Evolutionary conservation across 1,139 yeast genomes (phyloP).

Genomic region (Nakaseomyces sp.): DNA sequence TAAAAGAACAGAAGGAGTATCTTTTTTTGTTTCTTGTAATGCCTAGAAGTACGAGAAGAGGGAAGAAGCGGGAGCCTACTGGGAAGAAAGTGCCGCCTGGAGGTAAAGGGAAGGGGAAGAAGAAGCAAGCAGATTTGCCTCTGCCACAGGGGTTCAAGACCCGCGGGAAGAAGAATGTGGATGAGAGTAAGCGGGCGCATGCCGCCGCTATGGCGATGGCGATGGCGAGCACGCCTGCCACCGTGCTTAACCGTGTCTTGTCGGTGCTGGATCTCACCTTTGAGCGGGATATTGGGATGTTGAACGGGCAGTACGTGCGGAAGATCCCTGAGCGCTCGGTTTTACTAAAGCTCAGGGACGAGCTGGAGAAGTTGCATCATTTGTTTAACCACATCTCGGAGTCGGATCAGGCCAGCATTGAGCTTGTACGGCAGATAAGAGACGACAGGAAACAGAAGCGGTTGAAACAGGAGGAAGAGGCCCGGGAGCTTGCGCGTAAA

Average conservation of each 20-base stretch:
- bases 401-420: conserved; percentile 35
- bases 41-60: conserved; percentile 22
- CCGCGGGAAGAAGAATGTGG: background rate
- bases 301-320: conserved; percentile 50
- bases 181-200: background rate
- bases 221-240: conserved; percentile 21
- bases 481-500: conserved; percentile 7
- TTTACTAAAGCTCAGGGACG: conserved; percentile 40
- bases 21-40: too few species aligned
- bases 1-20: background rate
- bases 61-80: conserved; percentile 8
- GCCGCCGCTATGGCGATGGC: too few species aligned
- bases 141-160: too few species aligned
- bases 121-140: background rate
- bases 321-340: conserved; percentile 41
- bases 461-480: conserved; percentile 14
- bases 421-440: conserved; percentile 17
- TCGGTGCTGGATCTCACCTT: conserved; percentile 46
- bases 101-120: background rate
- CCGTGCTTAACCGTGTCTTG: conserved; percentile 44
- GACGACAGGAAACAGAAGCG: conserved; percentile 7
- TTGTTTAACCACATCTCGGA: conserved; percentile 42
- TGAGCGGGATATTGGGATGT: conserved; percentile 49
- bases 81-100: background rate
- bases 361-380: conserved; percentile 41